Conservation (phyloP, 2,329 filamentous ascomycete species). For the Fusarium pseudonygamai region DNA sequence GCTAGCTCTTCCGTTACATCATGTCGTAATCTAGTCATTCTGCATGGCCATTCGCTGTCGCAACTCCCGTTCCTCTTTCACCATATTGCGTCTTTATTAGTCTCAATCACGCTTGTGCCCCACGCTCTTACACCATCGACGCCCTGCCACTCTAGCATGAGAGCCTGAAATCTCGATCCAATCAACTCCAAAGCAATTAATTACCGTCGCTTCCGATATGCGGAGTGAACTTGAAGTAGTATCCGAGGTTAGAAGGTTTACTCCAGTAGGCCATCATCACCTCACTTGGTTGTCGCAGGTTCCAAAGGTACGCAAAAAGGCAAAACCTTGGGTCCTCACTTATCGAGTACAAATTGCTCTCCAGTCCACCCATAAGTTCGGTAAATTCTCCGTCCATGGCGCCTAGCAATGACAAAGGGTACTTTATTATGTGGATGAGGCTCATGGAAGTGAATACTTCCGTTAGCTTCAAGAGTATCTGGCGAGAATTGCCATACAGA, state of each 20-base stretch:
- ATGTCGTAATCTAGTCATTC: slow-evolving; percentile 5
- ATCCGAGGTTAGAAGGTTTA: not conserved
- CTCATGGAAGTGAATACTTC: not conserved
- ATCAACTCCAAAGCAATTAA: not conserved
- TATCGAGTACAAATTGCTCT: slow-evolving; percentile 52
- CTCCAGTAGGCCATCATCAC: not conserved
- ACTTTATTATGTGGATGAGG: not conserved
- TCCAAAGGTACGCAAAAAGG: not conserved
- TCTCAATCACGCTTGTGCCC: slow-evolving; percentile 36
- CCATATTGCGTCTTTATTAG: slow-evolving; percentile 16
- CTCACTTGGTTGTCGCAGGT: not conserved
- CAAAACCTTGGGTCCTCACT: not conserved
- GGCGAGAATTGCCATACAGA: not conserved
- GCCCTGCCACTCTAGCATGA: slow-evolving; percentile 4
- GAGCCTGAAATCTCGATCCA: not conserved
- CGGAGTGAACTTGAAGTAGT: not conserved
- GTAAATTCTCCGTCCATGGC: not conserved
- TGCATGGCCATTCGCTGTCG: slow-evolving; percentile 9
- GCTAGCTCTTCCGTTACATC: slow-evolving; percentile 25
- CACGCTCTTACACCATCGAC: slow-evolving; percentile 40
- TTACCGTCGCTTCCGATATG: not conserved
- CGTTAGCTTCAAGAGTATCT: not conserved
- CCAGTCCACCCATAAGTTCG: slow-evolving; percentile 60
- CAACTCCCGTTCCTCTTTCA: slow-evolving; percentile 11
- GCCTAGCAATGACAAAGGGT: not conserved